These are phyloP conservation scores for Phylloporus scabripes DNA, from an alignment of 768 basidiomycete species.

Conservation along the genomic window DNA sequence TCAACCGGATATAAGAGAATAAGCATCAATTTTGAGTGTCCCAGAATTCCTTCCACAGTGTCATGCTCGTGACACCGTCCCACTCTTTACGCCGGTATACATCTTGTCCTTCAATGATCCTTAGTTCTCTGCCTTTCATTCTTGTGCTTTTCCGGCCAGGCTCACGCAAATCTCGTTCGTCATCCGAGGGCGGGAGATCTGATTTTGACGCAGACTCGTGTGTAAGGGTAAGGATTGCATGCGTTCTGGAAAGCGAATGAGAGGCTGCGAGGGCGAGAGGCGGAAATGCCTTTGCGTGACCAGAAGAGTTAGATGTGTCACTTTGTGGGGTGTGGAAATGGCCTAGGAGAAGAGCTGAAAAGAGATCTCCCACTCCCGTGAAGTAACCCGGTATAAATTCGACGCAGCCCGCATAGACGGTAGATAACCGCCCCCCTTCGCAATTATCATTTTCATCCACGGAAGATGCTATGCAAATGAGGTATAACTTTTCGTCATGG, in stretches of 20 bases:
- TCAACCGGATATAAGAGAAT: background rate
- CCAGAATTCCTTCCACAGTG: conserved; percentile 35
- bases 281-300: conserved; percentile 6
- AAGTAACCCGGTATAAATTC: conserved; percentile 87
- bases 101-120: conserved; percentile 73
- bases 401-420: conserved; percentile 66
- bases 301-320: background rate
- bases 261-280: conserved; percentile 45
- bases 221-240: conserved; percentile 64
- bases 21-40: background rate
- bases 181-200: conserved; percentile 63
- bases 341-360: conserved; percentile 85
- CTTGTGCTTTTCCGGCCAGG: conserved; percentile 62
- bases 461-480: conserved; percentile 81
- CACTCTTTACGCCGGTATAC: conserved; percentile 47
- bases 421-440: conserved; percentile 25
- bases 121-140: conserved; percentile 83
- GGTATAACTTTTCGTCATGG: conserved; percentile 36
- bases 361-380: conserved; percentile 94
- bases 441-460: conserved; percentile 18
- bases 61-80: conserved; percentile 29
- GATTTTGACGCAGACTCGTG: conserved; percentile 43
- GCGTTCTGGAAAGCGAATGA: conserved; percentile 67
- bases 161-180: conserved; percentile 62
- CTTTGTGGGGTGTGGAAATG: conserved; percentile 48